Evolutionary conservation across 768 basidiomycete genomes (phyloP).

Genomic region (Hydnomerulius pinastri): DNA sequence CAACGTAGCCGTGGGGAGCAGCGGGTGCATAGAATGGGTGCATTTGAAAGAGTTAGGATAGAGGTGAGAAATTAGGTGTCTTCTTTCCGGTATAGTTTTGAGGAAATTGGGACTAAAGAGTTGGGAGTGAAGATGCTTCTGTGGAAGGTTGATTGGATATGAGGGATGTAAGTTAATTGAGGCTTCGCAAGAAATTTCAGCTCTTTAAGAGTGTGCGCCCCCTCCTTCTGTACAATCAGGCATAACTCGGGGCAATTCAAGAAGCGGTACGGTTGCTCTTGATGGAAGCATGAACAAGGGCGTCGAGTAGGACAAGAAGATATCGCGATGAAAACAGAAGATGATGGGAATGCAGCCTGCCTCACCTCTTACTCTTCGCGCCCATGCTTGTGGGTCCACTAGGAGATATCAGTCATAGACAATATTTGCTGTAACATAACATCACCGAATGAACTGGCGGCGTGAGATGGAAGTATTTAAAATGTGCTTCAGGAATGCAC

Average conservation of each 20-base stretch:
- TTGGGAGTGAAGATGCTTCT: too few relatives aligned
- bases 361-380: neutral
- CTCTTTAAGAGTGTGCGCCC: neutral
- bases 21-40: neutral
- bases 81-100: too few relatives aligned
- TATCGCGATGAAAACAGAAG: neutral
- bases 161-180: neutral
- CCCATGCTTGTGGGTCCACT: neutral
- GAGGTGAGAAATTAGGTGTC: too few relatives aligned
- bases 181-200: neutral
- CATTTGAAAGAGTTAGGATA: slow-evolving; percentile 9
- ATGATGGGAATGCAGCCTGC: neutral
- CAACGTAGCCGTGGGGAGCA: neutral
- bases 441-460: too few relatives aligned
- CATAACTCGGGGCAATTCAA: too few relatives aligned
- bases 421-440: neutral
- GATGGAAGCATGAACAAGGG: neutral
- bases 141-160: neutral
- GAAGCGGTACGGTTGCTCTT: neutral
- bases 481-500: too few relatives aligned
- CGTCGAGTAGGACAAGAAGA: neutral
- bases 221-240: neutral
- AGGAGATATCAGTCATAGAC: too few relatives aligned
- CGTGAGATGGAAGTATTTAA: too few relatives aligned
- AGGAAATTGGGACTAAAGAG: too few relatives aligned